Evolutionary conservation across 2,329 filamentous ascomycete genomes (phyloP), one percentile per base, ranked within the genome.

Genomic region (Arachnopeziza araneosa): DNA sequence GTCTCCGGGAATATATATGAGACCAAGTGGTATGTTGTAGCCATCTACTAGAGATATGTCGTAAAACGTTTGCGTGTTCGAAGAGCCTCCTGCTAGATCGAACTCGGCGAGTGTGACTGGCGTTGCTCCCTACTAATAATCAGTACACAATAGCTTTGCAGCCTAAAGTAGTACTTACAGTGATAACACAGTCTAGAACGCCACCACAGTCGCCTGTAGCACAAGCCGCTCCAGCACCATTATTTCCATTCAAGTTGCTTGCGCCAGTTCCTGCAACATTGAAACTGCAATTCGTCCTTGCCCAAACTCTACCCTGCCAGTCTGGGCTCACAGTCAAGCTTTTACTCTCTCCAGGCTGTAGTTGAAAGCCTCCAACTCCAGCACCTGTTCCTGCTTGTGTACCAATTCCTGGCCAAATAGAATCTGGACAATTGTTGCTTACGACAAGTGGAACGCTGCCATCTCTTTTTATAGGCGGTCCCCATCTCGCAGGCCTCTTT

Each of bases 11-110:
- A 84, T 78, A 66, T 85, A 83, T 58, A 80, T 78, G 70, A 85
- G 83, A 30, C 83, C 87, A 63, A 93, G 71, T 1, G 89, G 88
- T 1, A 93, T 75, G 70, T 93, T 93, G 80, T 93, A 93, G 54
- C 90, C 90, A 70, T 95, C 90, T 23, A 95, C 90, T 2, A 93
- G 79, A 50, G 89, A 92, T 64, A 95, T 90, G 73, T 95, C 90
- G 75, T 93, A 93, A 72, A 91, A 95, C 10, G 86, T 88, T 70
- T 92, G 87, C 60, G 71, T 74, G 54, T 77, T 76, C 23, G 79
- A 77, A 51, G 80, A 75, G 30, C 87, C 86, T 26, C 87, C 88
- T 55, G 84, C 82, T 19, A 93, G 80, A 58, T 88, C 91, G 74
- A 95, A 93, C 71, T 96, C 91, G 49, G 88, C 90, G 14, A 96